Percentiles rank a stretch among this genome's conserved stretches.
Evolutionary conservation across 1,284 basidiomycete genomes (phyloP).

Genomic region (Leccinum insolens): DNA sequence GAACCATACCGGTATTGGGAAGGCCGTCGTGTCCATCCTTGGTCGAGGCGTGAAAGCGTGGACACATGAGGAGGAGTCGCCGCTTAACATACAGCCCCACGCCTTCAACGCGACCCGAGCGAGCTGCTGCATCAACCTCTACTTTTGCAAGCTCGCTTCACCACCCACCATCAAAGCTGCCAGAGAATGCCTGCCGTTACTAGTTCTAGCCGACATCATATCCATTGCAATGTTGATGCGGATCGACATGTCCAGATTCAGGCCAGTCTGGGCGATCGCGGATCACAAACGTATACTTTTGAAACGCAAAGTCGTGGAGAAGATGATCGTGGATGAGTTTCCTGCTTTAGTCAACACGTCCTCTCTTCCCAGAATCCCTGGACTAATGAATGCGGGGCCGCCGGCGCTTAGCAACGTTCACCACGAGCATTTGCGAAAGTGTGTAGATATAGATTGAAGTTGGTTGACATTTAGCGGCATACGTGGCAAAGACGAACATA

Average conservation of each 20-base stretch:
- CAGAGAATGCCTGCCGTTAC: conserved; percentile 35
- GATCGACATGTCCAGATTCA: conserved; percentile 17
- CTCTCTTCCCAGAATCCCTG: conserved; percentile 6
- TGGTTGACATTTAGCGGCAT: conserved; percentile 37
- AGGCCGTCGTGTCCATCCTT: conserved; percentile 23
- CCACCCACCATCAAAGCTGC: conserved; percentile 45
- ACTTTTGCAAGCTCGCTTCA: conserved; percentile 30
- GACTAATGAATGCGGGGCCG: conserved; percentile 1
- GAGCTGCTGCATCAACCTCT: conserved; percentile 5
- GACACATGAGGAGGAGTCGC: conserved; percentile 19
- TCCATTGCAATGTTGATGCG: conserved; percentile 47
- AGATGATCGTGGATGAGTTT: conserved; percentile 23
- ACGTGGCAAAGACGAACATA: conserved; percentile 39
- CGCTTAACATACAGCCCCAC: conserved; percentile 44
- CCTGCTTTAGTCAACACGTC: conserved; percentile 16
- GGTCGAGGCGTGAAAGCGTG: conserved; percentile 12
- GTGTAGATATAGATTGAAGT: conserved; percentile 42
- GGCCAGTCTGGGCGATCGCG: conserved; percentile 29
- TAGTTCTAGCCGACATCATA: conserved; percentile 39
- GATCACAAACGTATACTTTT: conserved; percentile 21
- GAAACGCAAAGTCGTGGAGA: conserved; percentile 21
- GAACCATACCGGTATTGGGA: conserved; percentile 19
- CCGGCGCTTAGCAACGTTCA: conserved; percentile 29
- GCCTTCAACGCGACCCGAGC: conserved; percentile 41
- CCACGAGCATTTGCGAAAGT: conserved; percentile 33